Evolutionary conservation across 2,329 filamentous ascomycete genomes (phyloP).

Genomic region (Fusarium sp.): DNA sequence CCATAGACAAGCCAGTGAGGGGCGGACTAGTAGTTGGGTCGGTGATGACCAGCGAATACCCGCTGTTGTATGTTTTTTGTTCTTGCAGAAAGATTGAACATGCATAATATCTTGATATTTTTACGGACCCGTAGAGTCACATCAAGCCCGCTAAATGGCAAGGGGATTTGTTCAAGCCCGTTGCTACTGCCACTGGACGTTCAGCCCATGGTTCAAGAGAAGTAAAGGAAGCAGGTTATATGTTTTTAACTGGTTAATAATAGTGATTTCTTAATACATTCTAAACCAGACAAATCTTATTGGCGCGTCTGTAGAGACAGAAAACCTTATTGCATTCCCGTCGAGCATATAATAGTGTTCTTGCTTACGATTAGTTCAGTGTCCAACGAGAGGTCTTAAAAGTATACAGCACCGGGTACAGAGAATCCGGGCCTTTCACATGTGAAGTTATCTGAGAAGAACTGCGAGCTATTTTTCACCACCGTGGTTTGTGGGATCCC

Average conservation of each 20-base stretch:
- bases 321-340: rapidly evolving
- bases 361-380: rapidly evolving
- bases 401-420: neutral
- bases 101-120: neutral
- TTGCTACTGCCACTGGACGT: too few relatives aligned
- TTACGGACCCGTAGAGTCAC: neutral
- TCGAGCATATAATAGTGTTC: rapidly evolving
- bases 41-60: slow-evolving; percentile 1
- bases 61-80: slow-evolving; percentile 4
- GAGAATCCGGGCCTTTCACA: neutral
- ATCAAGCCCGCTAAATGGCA: neutral
- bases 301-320: rapidly evolving
- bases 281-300: rapidly evolving
- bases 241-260: rapidly evolving
- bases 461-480: rapidly evolving
- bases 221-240: neutral
- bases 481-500: rapidly evolving
- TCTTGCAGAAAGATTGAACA: neutral
- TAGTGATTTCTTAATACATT: rapidly evolving
- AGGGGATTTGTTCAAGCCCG: neutral
- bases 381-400: rapidly evolving
- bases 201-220: too few relatives aligned
- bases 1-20: slow-evolving; percentile 6
- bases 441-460: rapidly evolving
- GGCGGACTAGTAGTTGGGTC: slow-evolving; percentile 5